Conservation (phyloP, 2,329 filamentous ascomycete genomes). For the Sporothrix luriei region DNA sequence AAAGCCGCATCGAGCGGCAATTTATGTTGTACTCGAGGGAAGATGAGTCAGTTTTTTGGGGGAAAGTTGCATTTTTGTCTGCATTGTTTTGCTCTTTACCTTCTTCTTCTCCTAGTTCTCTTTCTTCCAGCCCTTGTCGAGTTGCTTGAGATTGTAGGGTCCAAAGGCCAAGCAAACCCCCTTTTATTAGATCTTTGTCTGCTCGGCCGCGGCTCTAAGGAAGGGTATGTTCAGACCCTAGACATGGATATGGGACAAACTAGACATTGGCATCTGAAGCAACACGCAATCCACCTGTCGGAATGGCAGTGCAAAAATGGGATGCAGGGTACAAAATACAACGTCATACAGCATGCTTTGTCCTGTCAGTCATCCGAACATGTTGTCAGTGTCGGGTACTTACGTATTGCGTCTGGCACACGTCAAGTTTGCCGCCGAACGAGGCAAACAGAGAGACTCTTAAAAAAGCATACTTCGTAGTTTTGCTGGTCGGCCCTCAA, state of each 20-base stretch:
- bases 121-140: background rate
- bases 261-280: conserved; percentile 13
- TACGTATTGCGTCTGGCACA: too few species aligned
- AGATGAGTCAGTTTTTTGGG: background rate
- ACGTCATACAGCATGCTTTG: background rate
- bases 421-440: background rate
- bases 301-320: background rate
- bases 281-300: background rate
- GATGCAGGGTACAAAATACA: background rate
- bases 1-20: conserved; percentile 6
- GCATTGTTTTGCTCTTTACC: background rate
- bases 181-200: background rate
- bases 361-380: background rate
- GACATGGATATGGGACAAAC: background rate
- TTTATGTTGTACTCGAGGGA: background rate
- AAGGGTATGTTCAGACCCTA: background rate
- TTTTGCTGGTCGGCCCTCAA: conserved; percentile 6
- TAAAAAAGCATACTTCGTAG: conserved; percentile 15
- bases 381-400: conserved; percentile 1
- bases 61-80: conserved; percentile 7
- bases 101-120: too few species aligned
- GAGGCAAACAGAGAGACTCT: background rate
- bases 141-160: background rate
- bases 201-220: background rate
- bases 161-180: background rate